These are phyloP conservation scores for Penicillium sp. DNA, from an alignment of 2,329 filamentous ascomycete species.

Conservation along the genomic window DNA sequence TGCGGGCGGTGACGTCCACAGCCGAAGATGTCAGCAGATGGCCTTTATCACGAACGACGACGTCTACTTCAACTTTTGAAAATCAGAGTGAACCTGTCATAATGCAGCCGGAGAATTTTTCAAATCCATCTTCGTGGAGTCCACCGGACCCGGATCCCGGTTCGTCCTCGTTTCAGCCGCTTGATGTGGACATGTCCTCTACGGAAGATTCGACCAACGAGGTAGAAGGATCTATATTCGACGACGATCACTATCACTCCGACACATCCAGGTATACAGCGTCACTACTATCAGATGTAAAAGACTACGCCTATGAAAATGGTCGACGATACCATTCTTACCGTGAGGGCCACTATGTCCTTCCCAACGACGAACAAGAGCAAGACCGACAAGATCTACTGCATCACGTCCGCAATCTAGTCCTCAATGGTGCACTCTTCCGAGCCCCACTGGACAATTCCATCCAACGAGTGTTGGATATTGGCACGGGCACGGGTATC, in stretches of 20 bases:
- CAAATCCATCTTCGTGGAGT: not conserved
- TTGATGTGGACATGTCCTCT: conserved; percentile 17
- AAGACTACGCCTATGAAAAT: conserved; percentile 35
- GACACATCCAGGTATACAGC: conserved; percentile 32
- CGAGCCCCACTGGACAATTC: conserved; percentile 44
- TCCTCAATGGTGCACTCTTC: conserved; percentile 43
- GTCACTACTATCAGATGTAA: conserved; percentile 31
- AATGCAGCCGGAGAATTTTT: not conserved
- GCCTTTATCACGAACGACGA: not conserved
- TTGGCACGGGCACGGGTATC: conserved; percentile 47
- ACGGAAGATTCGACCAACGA: conserved; percentile 20
- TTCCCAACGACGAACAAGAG: conserved; percentile 46
- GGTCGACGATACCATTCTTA: conserved; percentile 39
- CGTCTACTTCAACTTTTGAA: not conserved
- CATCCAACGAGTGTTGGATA: conserved; percentile 45
- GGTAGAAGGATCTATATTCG: conserved; percentile 26
- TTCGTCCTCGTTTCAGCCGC: not conserved
- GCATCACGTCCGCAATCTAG: conserved; percentile 46
- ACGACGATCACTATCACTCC: conserved; percentile 24
- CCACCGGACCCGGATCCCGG: not conserved
- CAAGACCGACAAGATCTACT: conserved; percentile 46
- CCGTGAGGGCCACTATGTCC: conserved; percentile 38
- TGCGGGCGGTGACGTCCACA: conserved; percentile 7
- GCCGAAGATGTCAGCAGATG: not conserved
- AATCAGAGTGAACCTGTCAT: not conserved